Conservation (phyloP, 805 yeast species). For the Novakomyces olei region DNA sequence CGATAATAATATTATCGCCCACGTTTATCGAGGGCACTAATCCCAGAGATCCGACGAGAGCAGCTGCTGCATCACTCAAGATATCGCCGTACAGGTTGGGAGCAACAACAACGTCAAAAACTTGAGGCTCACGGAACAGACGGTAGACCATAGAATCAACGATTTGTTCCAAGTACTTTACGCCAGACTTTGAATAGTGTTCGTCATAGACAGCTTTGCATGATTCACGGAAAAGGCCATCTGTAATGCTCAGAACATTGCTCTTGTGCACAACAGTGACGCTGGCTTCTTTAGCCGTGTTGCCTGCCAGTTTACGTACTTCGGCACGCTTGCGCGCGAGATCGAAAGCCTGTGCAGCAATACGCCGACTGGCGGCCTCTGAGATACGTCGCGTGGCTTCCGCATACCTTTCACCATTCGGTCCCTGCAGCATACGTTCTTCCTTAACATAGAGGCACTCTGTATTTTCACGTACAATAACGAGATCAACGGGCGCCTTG, state of each 20-base stretch:
- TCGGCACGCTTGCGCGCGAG: conserved; percentile 80
- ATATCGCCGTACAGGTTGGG: conserved; percentile 97
- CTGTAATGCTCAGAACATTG: conserved; percentile 76
- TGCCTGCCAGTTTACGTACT: conserved; percentile 32
- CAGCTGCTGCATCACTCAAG: conserved; percentile 94
- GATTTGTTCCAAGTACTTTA: conserved; percentile 77
- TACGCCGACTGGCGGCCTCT: conserved; percentile 63
- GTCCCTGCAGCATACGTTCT: conserved; percentile 42
- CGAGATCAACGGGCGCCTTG: conserved; percentile 81
- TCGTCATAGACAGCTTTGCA: conserved; percentile 33
- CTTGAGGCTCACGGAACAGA: conserved; percentile 94
- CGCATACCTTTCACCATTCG: conserved; percentile 57
- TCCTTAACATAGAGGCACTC: conserved; percentile 94
- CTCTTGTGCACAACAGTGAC: conserved; percentile 93
- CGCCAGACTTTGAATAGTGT: conserved; percentile 30
- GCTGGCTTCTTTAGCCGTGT: conserved; percentile 34
- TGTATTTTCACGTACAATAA: conserved; percentile 94
- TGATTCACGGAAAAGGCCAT: conserved; percentile 90
- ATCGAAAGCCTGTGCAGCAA: conserved; percentile 77
- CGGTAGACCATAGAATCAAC: conserved; percentile 98
- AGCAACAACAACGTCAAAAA: conserved; percentile 94
- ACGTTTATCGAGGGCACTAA: conserved; percentile 97
- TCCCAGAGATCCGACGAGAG: conserved; percentile 90
- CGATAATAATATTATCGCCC: conserved; percentile 87
- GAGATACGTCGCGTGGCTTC: conserved; percentile 95